These are phyloP conservation scores for Ophiosphaerella narmari DNA, from an alignment of 2,329 filamentous ascomycete genomes.

Conservation along the genomic window DNA sequence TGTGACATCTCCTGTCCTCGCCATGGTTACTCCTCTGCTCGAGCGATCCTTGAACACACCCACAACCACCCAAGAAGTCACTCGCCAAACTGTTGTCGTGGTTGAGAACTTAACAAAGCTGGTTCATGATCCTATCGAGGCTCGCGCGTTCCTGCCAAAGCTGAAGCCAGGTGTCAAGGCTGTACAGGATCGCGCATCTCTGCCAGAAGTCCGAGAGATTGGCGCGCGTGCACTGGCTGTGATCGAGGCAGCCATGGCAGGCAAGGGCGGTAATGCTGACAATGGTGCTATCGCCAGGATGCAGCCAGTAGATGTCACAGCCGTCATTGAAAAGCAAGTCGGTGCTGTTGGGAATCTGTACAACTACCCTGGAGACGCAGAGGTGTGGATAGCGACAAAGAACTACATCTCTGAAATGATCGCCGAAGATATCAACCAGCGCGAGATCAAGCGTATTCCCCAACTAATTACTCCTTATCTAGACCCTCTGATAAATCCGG, in stretches of 20 bases:
- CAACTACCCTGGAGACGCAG: slow-evolving; percentile 63
- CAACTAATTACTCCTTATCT: slow-evolving; percentile 76
- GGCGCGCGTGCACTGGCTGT: slow-evolving; percentile 80
- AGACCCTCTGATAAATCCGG: slow-evolving; percentile 66
- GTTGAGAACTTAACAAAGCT: slow-evolving; percentile 98
- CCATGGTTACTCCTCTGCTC: slow-evolving; percentile 89
- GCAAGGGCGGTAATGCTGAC: slow-evolving; percentile 59
- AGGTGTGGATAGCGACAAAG: slow-evolving; percentile 69
- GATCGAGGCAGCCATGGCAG: slow-evolving; percentile 90
- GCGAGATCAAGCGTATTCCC: slow-evolving; percentile 74
- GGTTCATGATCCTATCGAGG: slow-evolving; percentile 93
- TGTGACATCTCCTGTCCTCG: slow-evolving; percentile 93
- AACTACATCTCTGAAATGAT: slow-evolving; percentile 83
- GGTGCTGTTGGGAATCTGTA: slow-evolving; percentile 69
- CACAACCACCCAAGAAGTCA: slow-evolving; percentile 86
- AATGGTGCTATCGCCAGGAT: slow-evolving; percentile 65
- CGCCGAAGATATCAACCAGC: slow-evolving; percentile 83
- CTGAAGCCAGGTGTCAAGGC: slow-evolving; percentile 90
- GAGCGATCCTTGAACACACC: slow-evolving; percentile 94
- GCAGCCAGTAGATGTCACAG: slow-evolving; percentile 73
- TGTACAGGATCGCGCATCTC: slow-evolving; percentile 83
- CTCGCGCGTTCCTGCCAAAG: slow-evolving; percentile 91
- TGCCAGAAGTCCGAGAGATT: slow-evolving; percentile 92
- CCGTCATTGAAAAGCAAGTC: slow-evolving; percentile 75
- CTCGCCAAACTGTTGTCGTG: slow-evolving; percentile 94